Conservation (phyloP, 2,329 filamentous ascomycete species). For the Penicillium decumbens region DNA sequence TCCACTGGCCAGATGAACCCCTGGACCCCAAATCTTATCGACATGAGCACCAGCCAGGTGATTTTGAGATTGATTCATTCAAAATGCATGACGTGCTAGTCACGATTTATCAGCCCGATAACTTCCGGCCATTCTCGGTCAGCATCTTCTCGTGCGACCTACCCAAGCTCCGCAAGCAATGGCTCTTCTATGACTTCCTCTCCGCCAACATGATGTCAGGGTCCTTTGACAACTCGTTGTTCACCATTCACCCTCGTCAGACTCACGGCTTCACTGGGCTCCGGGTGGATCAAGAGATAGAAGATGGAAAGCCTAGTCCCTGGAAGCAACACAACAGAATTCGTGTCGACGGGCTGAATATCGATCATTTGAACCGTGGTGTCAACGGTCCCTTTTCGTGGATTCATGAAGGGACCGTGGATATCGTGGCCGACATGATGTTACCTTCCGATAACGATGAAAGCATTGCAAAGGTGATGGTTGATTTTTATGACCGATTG, state of each 20-base stretch:
- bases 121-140: conserved; percentile 89
- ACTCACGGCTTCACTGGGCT: conserved; percentile 71
- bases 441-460: conserved; percentile 84
- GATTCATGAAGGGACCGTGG: conserved; percentile 96
- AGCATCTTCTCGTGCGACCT: conserved; percentile 96
- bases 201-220: conserved; percentile 95
- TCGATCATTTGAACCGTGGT: conserved; percentile 91
- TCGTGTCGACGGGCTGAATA: conserved; percentile 86
- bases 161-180: conserved; percentile 87
- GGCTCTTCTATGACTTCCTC: conserved; percentile 96
- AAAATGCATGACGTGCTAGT: conserved; percentile 91
- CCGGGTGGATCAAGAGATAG: conserved; percentile 52
- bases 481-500: conserved; percentile 94
- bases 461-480: conserved; percentile 86
- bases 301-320: conserved; percentile 61
- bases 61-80: conserved; percentile 96
- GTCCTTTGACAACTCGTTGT: conserved; percentile 89
- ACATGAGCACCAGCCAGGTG: conserved; percentile 80
- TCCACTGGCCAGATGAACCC: conserved; percentile 64
- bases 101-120: conserved; percentile 82
- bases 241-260: conserved; percentile 93
- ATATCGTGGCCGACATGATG: conserved; percentile 94
- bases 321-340: conserved; percentile 97
- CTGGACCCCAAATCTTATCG: conserved; percentile 82
- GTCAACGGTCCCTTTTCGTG: conserved; percentile 93